A percentile compares a stretch with the other conserved stretches of the same genome.
Conservation (phyloP, 306 rosid genomes). For the Pyrus betulifolia region DNA sequence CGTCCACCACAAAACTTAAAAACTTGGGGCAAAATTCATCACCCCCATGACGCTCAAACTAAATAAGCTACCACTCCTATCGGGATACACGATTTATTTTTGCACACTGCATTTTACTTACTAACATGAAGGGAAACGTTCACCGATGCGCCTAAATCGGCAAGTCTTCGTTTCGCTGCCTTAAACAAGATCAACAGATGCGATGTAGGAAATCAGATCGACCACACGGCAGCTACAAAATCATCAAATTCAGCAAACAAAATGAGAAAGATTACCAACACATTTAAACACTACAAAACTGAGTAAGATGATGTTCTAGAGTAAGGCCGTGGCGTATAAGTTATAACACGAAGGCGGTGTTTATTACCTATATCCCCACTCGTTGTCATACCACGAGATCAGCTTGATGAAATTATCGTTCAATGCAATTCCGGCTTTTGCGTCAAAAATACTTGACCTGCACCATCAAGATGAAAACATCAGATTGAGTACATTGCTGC, state of each 20-base stretch:
- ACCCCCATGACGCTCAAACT: neutral
- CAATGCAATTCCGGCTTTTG: conserved; percentile 76
- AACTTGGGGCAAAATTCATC: neutral
- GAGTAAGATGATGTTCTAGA: neutral
- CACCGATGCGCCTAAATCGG: neutral
- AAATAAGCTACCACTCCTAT: neutral
- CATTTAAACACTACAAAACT: neutral
- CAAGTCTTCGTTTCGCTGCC: neutral
- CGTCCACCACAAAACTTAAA: neutral
- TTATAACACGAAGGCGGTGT: neutral
- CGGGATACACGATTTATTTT: neutral
- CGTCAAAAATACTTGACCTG: conserved; percentile 80
- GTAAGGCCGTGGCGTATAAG: neutral
- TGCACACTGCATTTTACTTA: neutral
- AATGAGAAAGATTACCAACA: neutral
- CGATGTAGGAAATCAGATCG: conserved; percentile 45
- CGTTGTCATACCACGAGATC: conserved; percentile 73
- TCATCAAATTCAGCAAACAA: neutral
- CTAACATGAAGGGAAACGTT: neutral
- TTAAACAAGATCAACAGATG: neutral
- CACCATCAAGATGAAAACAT: neutral
- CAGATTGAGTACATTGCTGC: neutral
- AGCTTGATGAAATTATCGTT: conserved; percentile 40
- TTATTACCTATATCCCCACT: conserved; percentile 71
- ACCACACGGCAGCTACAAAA: conserved; percentile 61